Evolutionary conservation across 495 filamentous ascomycete genomes (phyloP).

Genomic region (Paragyromitra xinjiangensis): DNA sequence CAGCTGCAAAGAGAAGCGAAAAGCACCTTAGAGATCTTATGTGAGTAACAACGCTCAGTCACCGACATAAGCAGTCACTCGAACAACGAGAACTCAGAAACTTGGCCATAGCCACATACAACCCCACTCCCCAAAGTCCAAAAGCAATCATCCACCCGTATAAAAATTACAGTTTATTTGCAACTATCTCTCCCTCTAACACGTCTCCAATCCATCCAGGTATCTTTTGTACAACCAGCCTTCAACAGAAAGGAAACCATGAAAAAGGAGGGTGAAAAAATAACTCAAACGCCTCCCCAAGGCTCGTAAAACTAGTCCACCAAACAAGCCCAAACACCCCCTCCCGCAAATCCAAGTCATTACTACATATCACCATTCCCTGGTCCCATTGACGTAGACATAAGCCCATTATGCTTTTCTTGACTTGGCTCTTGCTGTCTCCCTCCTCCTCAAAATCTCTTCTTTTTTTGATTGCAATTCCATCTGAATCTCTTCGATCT

Average conservation of each 20-base stretch:
- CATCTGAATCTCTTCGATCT: slow-evolving; percentile 79
- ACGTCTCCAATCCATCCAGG: not conserved
- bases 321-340: not conserved
- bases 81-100: not conserved
- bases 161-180: slow-evolving; percentile 12
- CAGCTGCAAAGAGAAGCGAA: too few relatives aligned
- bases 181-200: not conserved
- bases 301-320: not conserved
- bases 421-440: slow-evolving; percentile 62
- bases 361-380: not conserved
- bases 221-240: slow-evolving; percentile 24
- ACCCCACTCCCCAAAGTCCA: not conserved
- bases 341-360: not conserved
- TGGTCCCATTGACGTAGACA: not conserved
- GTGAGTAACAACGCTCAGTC: not conserved
- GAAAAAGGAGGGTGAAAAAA: slow-evolving; percentile 11
- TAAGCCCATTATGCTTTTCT: slow-evolving; percentile 60
- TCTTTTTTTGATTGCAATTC: slow-evolving; percentile 79
- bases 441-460: slow-evolving; percentile 66
- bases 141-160: not conserved
- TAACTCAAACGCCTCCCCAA: slow-evolving; percentile 13
- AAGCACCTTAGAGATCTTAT: not conserved
- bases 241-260: not conserved
- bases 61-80: not conserved
- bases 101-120: not conserved